Percentiles rank a stretch among this genome's conserved stretches.
These are phyloP conservation scores for Pistacia atlantica DNA, from an alignment of 345 rosid species.

Conservation along the genomic window DNA sequence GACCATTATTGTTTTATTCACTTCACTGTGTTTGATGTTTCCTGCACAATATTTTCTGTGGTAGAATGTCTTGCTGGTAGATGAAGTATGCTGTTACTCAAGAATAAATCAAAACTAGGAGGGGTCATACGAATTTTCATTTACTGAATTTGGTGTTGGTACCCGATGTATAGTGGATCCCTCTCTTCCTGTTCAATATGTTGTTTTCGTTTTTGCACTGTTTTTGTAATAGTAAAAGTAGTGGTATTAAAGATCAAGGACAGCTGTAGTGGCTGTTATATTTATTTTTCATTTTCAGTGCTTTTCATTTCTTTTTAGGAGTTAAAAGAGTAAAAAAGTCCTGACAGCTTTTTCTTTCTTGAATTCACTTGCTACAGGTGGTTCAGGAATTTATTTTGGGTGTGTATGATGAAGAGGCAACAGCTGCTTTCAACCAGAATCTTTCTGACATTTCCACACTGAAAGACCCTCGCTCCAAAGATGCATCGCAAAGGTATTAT, in stretches of 20 bases:
- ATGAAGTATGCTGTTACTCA: not conserved
- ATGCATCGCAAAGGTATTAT: constrained; percentile 80
- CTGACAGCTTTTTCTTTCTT: constrained; percentile 5
- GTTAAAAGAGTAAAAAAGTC: not conserved
- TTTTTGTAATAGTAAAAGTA: not conserved
- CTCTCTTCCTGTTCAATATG: not conserved
- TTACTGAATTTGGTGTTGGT: constrained; percentile 1
- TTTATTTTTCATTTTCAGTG: not conserved
- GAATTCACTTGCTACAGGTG: constrained; percentile 43
- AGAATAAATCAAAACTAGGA: not conserved
- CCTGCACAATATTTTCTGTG: not conserved
- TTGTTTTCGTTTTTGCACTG: not conserved
- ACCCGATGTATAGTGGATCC: not conserved
- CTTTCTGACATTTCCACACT: constrained; percentile 67
- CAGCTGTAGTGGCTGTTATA: not conserved
- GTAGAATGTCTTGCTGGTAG: not conserved
- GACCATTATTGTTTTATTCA: not conserved
- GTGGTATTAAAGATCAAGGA: not conserved
- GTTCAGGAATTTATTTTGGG: constrained; percentile 89
- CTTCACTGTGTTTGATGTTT: not conserved
- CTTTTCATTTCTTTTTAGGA: not conserved
- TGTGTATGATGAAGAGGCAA: constrained; percentile 72
- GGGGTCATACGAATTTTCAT: not conserved
- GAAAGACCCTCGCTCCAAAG: constrained; percentile 80
- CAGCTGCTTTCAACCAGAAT: constrained; percentile 73